A percentile compares a stretch with the other conserved stretches of the same genome.
Conservation (phyloP, 2,329 filamentous ascomycete species). For the Didymella keratinophila region DNA sequence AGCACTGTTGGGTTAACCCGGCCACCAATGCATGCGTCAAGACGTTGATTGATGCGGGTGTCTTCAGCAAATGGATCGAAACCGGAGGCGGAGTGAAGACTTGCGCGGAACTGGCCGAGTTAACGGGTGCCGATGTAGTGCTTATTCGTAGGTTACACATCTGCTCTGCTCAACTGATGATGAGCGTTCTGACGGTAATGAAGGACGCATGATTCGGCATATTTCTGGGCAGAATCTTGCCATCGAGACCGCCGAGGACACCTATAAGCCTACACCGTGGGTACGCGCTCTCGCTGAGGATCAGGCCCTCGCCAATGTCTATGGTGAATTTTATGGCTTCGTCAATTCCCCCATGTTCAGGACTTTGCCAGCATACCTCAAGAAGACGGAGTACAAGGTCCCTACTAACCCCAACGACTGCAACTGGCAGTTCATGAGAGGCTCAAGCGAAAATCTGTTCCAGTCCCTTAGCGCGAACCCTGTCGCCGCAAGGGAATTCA, state of each 20-base stretch:
- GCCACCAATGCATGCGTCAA: slow-evolving; percentile 23
- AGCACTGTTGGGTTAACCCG: slow-evolving; percentile 21
- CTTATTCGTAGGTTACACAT: slow-evolving; percentile 22
- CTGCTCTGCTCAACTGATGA: slow-evolving; percentile 14
- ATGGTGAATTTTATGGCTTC: slow-evolving; percentile 22
- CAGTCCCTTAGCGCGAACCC: slow-evolving; percentile 20
- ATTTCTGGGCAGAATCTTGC: slow-evolving; percentile 22
- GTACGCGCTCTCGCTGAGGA: slow-evolving; percentile 21
- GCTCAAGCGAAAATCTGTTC: slow-evolving; percentile 20
- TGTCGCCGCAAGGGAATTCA: slow-evolving; percentile 20
- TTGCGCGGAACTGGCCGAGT: slow-evolving; percentile 19
- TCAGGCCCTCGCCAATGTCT: slow-evolving; percentile 20
- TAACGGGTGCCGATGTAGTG: slow-evolving; percentile 19
- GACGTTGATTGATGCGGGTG: slow-evolving; percentile 22
- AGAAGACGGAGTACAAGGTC: slow-evolving; percentile 19
- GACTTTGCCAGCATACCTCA: slow-evolving; percentile 22
- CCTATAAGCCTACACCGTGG: slow-evolving; percentile 21
- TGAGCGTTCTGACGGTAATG: slow-evolving; percentile 15
- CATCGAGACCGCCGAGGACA: slow-evolving; percentile 20
- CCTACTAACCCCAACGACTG: slow-evolving; percentile 20
- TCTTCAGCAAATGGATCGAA: slow-evolving; percentile 22
- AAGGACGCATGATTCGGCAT: slow-evolving; percentile 23
- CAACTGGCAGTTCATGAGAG: slow-evolving; percentile 24
- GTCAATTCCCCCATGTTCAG: slow-evolving; percentile 23
- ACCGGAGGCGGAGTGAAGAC: slow-evolving; percentile 20